A percentile compares a stretch with the other conserved stretches of the same genome.
Evolutionary conservation across 2,329 filamentous ascomycete genomes (phyloP).

Genomic region (Tolypocladium sp.): DNA sequence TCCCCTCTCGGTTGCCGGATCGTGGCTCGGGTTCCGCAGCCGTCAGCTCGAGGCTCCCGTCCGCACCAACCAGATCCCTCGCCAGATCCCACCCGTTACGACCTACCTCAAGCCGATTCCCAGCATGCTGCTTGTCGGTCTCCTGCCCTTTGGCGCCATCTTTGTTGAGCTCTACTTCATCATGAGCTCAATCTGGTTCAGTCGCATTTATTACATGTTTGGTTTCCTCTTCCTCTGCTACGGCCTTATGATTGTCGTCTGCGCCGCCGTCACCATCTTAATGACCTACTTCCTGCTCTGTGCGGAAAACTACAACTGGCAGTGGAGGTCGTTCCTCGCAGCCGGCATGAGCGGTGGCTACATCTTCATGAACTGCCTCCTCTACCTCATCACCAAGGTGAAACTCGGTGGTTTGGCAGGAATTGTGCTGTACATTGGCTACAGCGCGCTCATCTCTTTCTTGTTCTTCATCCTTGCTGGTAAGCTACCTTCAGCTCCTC

Average conservation of each 20-base stretch:
- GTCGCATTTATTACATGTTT: slow-evolving; percentile 99
- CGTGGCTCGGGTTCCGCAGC: slow-evolving; percentile 86
- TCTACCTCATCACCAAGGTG: slow-evolving; percentile 85
- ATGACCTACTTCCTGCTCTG: slow-evolving; percentile 96
- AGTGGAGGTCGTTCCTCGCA: slow-evolving; percentile 90
- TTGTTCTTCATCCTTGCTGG: slow-evolving; percentile 91
- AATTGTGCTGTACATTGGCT: slow-evolving; percentile 86
- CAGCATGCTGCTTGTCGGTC: slow-evolving; percentile 83
- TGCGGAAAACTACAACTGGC: slow-evolving; percentile 97
- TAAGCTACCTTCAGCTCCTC: slow-evolving; percentile 36
- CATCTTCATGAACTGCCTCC: slow-evolving; percentile 81
- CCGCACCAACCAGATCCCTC: slow-evolving; percentile 93
- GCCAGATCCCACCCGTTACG: slow-evolving; percentile 79
- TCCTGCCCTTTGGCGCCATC: slow-evolving; percentile 91
- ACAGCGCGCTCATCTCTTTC: slow-evolving; percentile 81
- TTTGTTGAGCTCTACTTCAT: slow-evolving; percentile 99
- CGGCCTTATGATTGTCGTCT: slow-evolving; percentile 92
- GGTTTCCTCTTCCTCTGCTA: slow-evolving; percentile 98
- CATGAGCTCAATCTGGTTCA: slow-evolving; percentile 98
- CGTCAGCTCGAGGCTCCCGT: slow-evolving; percentile 67
- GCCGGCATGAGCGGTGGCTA: slow-evolving; percentile 86
- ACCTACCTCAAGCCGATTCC: slow-evolving; percentile 82
- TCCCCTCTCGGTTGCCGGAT: slow-evolving; percentile 80
- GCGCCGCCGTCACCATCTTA: slow-evolving; percentile 82
- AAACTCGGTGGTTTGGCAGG: slow-evolving; percentile 78